Evolutionary conservation across 805 yeast genomes (phyloP), one percentile per base, ranked within the genome.

Genomic region (Diddensiella transvaalensis): DNA sequence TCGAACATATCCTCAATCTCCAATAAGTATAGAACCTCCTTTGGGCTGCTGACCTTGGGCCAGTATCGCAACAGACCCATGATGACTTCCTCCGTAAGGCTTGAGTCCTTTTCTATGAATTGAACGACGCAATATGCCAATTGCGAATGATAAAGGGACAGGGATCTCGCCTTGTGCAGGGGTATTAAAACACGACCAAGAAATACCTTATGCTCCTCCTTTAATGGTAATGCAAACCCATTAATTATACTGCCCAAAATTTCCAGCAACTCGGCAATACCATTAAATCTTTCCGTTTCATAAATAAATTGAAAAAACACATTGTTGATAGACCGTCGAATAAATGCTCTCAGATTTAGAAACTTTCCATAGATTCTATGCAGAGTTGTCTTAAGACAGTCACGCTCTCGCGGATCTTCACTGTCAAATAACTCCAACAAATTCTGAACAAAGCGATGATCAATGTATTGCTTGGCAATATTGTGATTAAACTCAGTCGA

Each of bases 301-400:
- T 93, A 93, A 44, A 84, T 82, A 70, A 91, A 93, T 65, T 87
- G 96, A 60, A 93, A 74, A 60, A 93, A 93, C 38, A 93, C 95
- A 65, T 93, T 87, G 70, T 82, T 87, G 56, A 93, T 90, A 30
- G 93, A 83, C 60, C 95, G 83, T 63, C 99, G 78, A 53, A 93
- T 93, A 60, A 86, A 91, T 36, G 96, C 83, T 66, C 99, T 79
- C 56, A 91, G 75, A 57, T 87, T 83, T 60, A 93, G 73, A 61
- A 93, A 90, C 70, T 93, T 93, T 24, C 99, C 99, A 68, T 93
- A 93, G 55, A 93, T 89, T 61, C 99, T 76, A 66, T 93, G 99
- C 62, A 93, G 74, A 0, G 98, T 90, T 0, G 99, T 93, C 63
- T 93, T 93, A 56, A 93, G 73, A 60, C 93, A 87, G 64, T 93